Evolutionary conservation across 129 eudicot species (phyloP), one percentile per base, ranked within the genome.

Genomic region (Lactuca sativa): DNA sequence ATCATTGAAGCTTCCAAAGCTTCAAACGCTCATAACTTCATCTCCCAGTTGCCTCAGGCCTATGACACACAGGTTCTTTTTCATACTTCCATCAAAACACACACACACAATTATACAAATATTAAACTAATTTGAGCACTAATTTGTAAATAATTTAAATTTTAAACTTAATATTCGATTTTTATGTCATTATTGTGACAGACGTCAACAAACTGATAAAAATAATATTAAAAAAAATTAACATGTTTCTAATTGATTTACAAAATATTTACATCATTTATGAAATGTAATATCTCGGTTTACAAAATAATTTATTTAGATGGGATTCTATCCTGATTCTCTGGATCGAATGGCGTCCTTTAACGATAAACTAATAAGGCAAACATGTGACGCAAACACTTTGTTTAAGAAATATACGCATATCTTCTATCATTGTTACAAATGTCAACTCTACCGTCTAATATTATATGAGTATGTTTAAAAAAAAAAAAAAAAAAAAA

Each of bases 21-120:
- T 64, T 82, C 99, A 57, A 90, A 90, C 78, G 97, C 96, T 76
- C 96, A 95, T 75, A 85, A 84, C 75, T 95, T 95, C 84, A 95
- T 95, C 33, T 75, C 77, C 57, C 91, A 85, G 72, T 77, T 95
- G 84, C 97, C 99, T 64, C 85, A 71, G 66, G 96, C 81, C 43
- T 95, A 95, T 78, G 96, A 90, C 68, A 95, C 99, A 7, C 97
- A 95, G 96, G 99, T 92, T 54, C 30, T 58, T 69, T 41, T 77
- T n/a, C 59, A 52, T 16, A 14, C 3, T 56, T 41, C 38, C 37
- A 44, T 44, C 5, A 44, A 25, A 25, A 25, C 30, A 25, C 30
- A 25, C 2, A 4, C 6, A 36, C 6, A 36, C 6, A 36, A 36
- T 36, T 4, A 36, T 36, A 36, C 38, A 36, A 36, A 36, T 36